phyloP scores from a whole-genome alignment of 1,139 yeast species.

The Suhomyces maxii region DNA sequence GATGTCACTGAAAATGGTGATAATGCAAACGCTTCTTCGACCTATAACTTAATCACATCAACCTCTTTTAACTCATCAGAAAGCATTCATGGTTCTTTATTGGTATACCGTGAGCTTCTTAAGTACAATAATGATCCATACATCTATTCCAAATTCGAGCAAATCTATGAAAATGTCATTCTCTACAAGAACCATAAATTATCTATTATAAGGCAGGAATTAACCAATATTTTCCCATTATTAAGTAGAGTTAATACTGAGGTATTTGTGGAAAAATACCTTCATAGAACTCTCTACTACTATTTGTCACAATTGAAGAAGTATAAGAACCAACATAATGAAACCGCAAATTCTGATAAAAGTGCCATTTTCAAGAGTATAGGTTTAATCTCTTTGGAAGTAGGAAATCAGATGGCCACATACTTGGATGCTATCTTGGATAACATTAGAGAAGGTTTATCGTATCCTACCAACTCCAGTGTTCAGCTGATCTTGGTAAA shows the following conservation, averaged over 20 bases:
- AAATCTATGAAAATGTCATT: slow-evolving; percentile 74
- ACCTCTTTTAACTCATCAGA: slow-evolving; percentile 51
- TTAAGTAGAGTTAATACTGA: slow-evolving; percentile 78
- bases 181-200: slow-evolving; percentile 77
- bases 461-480: slow-evolving; percentile 41
- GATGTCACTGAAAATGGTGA: slow-evolving; percentile 8
- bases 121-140: slow-evolving; percentile 59
- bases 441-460: slow-evolving; percentile 78
- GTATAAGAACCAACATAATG: slow-evolving; percentile 49
- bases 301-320: slow-evolving; percentile 78
- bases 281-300: slow-evolving; percentile 78
- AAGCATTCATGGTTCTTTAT: slow-evolving; percentile 78
- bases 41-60: slow-evolving; percentile 28
- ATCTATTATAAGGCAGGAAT: slow-evolving; percentile 74
- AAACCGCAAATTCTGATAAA: slow-evolving; percentile 55
- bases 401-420: slow-evolving; percentile 83
- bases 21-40: slow-evolving; percentile 13
- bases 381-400: slow-evolving; percentile 82
- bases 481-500: slow-evolving; percentile 46
- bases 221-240: slow-evolving; percentile 78
- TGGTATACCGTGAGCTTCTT: slow-evolving; percentile 82
- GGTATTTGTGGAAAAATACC: slow-evolving; percentile 74
- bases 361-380: slow-evolving; percentile 78
- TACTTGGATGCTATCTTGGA: slow-evolving; percentile 85
- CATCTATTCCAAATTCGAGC: slow-evolving; percentile 57